Evolutionary conservation across 768 basidiomycete genomes (phyloP), one percentile per base, ranked within the genome.

Genomic region (Boletus sensibilis): DNA sequence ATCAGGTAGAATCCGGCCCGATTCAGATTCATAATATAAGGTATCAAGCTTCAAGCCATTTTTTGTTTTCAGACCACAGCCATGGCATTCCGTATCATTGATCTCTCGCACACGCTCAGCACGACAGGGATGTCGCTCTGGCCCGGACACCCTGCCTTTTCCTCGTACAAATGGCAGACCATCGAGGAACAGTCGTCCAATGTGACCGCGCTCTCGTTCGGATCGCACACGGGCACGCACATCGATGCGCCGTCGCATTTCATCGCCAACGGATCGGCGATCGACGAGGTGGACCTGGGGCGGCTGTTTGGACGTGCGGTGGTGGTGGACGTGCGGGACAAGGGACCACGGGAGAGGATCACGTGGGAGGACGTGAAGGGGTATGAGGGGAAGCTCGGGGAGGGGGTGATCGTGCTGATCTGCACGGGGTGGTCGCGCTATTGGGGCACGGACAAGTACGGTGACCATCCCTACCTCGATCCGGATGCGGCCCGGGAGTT

Each of bases 181-280:
- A 57, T 63, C 38, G 56, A 45, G 29, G 44, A 57, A 35, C 18
- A 48, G 5, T 8, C 20, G 12, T 55, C 38, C 9, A 63, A 59
- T 11, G 57, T 68, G 41, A 62, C 66, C n/a, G 53, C 72, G 1
- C 71, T 91, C 34, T 72, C 79, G 31, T 58, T 88, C 11, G 82
- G 84, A 14, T 82, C 88, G 1, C 88, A 91, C 66, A 84, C 85
- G 4, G 88, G 88, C 41, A 90, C 88, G 9, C 88, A 91, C 71
- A 77, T 90, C 63, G 88, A 91, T 66, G 87, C 88, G 1, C 88
- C 88, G 0, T 82, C 78, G 39, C 88, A 91, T 62, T 89, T 87
- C 73, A 67, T 86, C 67, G 69, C 69, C 6, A 70, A 78, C 47
- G 86, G 84, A 5, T 65, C 69, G 41, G 76, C 80, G 2, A 78